A percentile compares a stretch with the other conserved stretches of the same genome.
phyloP scores from a whole-genome alignment of 768 basidiomycete genomes.

The Boletus pseudopeckii region DNA sequence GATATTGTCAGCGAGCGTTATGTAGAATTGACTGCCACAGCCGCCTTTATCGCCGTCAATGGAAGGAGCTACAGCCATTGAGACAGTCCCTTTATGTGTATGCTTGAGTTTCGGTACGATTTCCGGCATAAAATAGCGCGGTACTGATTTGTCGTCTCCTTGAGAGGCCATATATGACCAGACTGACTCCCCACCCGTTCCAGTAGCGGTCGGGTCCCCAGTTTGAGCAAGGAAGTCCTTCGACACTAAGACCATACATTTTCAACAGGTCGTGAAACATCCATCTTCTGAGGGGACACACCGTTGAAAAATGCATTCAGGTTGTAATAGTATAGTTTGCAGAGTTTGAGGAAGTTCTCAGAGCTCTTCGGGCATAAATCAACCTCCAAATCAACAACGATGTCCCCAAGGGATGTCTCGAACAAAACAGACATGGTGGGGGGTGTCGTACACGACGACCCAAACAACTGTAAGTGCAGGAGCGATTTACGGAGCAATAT shows the following conservation, averaged over 20 bases:
- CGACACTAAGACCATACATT: constrained; percentile 55
- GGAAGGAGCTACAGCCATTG: constrained; percentile 94
- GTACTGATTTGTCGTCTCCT: constrained; percentile 29
- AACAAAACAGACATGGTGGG: constrained; percentile 85
- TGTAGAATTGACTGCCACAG: constrained; percentile 95
- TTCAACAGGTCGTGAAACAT: constrained; percentile 1
- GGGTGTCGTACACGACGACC: neutral
- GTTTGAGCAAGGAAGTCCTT: constrained; percentile 96
- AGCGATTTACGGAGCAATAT: too few species aligned
- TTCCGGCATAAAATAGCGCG: constrained; percentile 90
- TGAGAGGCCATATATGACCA: constrained; percentile 70
- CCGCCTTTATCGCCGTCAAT: constrained; percentile 66
- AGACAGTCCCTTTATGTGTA: constrained; percentile 79
- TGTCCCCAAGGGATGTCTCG: constrained; percentile 95
- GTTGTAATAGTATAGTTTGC: constrained; percentile 97
- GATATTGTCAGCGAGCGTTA: constrained; percentile 86
- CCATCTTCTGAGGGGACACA: constrained; percentile 36
- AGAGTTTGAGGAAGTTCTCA: constrained; percentile 96
- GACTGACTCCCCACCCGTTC: constrained; percentile 89
- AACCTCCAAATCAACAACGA: constrained; percentile 94
- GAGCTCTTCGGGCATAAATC: constrained; percentile 87
- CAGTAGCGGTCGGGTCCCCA: constrained; percentile 95
- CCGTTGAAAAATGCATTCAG: constrained; percentile 98
- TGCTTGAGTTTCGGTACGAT: constrained; percentile 83
- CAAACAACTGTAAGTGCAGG: neutral